Evolutionary conservation across 495 filamentous ascomycete genomes (phyloP).

Genomic region (Parmelia sp.): DNA sequence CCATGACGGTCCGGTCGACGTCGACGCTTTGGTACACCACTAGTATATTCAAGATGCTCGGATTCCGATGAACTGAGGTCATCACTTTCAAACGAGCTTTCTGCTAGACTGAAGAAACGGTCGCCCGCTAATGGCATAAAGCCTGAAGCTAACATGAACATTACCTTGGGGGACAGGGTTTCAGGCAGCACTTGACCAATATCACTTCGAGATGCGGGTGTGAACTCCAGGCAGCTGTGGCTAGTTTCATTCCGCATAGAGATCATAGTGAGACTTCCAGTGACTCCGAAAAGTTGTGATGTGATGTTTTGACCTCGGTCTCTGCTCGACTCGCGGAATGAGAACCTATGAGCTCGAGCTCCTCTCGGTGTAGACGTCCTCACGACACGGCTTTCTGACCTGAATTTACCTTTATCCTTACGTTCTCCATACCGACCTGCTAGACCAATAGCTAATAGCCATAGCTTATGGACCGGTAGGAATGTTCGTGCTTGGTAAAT

Average conservation of each 20-base stretch:
- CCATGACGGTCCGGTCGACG: too few relatives aligned
- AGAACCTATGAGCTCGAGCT: too few relatives aligned
- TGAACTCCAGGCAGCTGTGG: background rate
- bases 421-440: conserved; percentile 5
- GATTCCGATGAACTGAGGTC: background rate
- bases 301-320: background rate
- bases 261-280: background rate
- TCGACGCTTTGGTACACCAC: too few relatives aligned
- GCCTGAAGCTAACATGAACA: conserved; percentile 8
- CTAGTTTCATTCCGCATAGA: background rate
- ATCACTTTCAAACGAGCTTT: background rate
- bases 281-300: background rate
- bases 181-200: background rate
- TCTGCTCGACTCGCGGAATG: too few relatives aligned
- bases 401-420: background rate
- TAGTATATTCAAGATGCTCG: too few relatives aligned
- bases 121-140: background rate
- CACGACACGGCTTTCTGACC: too few relatives aligned
- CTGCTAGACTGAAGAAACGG: conserved; percentile 3
- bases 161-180: background rate
- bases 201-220: background rate
- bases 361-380: too few relatives aligned
- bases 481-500: background rate
- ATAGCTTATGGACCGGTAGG: conserved; percentile 4
- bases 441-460: background rate